Evolutionary conservation across 768 basidiomycete species (phyloP).

Genomic region (Phlebiopsis flavidoalba): DNA sequence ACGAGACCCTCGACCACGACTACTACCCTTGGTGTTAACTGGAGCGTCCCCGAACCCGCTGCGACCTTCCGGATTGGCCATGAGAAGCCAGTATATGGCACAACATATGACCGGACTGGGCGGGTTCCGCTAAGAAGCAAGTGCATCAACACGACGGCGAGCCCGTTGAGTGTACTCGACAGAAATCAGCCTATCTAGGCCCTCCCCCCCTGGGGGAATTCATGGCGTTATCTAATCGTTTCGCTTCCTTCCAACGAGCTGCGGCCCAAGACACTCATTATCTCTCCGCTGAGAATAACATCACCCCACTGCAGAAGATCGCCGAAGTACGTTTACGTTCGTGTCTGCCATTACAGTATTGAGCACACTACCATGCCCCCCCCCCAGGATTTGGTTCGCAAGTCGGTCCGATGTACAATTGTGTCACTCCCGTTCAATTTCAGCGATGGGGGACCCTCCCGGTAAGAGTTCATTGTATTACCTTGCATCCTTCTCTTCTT

Average conservation of each 20-base stretch:
- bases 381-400: constrained; percentile 26
- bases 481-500: not conserved
- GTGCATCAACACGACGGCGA: no score
- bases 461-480: not conserved
- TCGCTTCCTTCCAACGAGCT: not conserved
- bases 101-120: not conserved
- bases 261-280: constrained; percentile 18
- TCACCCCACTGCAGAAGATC: constrained; percentile 27
- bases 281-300: constrained; percentile 20
- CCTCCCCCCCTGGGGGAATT: no score
- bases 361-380: constrained; percentile 19
- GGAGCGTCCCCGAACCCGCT: no score
- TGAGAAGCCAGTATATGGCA: not conserved
- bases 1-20: not conserved
- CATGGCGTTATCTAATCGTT: no score
- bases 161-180: no score
- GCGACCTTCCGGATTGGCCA: no score
- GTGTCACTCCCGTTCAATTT: constrained; percentile 17
- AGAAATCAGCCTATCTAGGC: no score
- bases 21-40: not conserved
- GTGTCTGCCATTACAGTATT: constrained; percentile 22
- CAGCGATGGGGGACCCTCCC: not conserved
- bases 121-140: no score
- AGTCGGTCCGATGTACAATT: constrained; percentile 17
- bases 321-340: constrained; percentile 18